Base-by-base conservation (phyloP, 192 early-diverging fungal species). In the Thamnidium elegans region DNA sequence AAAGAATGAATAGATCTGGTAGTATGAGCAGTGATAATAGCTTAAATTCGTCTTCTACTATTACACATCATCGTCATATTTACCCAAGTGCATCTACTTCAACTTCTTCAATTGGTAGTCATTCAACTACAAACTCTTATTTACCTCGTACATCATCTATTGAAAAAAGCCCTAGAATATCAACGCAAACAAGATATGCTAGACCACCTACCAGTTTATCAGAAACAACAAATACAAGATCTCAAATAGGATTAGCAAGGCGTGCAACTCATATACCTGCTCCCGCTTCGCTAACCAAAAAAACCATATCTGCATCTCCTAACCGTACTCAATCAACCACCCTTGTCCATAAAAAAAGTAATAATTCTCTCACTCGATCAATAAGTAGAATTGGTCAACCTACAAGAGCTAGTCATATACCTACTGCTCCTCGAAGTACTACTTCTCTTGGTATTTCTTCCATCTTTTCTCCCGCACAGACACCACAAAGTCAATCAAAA, bases 241-340 rank as follows among this genome's bases (percentile, higher is more conserved):
- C 47, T 14, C 34, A 23, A n/a, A 31, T 21, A 7, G n/a, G 43
- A 14, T 65, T 73, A 26, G 56, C 66, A 10, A 58, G 68, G 17
- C 55, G 71, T 30, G 59, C 71, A 20, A 67, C 71, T 15, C 71
- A 73, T 60, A 73, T 73, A 7, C 71, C 71, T 20, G 54, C 62
- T 13, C 66, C 71, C 13, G 39, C 32, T 23, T 23, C 36, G 14
- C 31, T 39, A 4, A 30, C 55, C 19, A 32, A 32, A 39, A 56
- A 56, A 19, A 23, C 39, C 14, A 44, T 21, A 15, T 21, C 56
- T 1, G 4, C 36, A 9, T 20, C 39, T 14, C 46, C 17, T 13
- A 14, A 48, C 14, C 46, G 17, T 48, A 48, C 46, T 6, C 13
- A 48, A 48, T 48, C 46, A 5, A 48, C 46, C 46, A 13, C 46